A percentile compares a stretch with the other conserved stretches of the same genome.
phyloP scores from a whole-genome alignment of 2,329 filamentous ascomycete species.

The Raffaelea albimanens region DNA sequence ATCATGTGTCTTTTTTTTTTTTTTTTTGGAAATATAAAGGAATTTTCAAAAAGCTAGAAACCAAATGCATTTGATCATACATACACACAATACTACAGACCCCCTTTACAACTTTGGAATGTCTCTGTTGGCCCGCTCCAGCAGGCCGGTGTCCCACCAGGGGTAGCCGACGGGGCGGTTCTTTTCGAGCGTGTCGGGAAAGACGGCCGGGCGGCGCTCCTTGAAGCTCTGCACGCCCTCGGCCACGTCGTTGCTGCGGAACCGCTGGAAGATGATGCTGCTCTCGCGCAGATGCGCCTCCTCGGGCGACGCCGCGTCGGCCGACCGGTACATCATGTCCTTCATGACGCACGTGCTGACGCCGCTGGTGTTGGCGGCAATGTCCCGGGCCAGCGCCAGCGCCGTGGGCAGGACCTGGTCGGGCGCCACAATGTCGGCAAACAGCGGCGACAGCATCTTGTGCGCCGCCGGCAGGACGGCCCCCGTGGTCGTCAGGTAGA shows the following conservation, averaged over 20 bases:
- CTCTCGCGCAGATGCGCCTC: slow-evolving; percentile 63
- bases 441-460: slow-evolving; percentile 48
- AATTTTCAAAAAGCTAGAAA: background rate
- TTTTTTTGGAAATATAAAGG: background rate
- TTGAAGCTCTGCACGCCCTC: slow-evolving; percentile 63
- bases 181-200: slow-evolving; percentile 34
- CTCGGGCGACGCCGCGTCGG: slow-evolving; percentile 48
- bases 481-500: slow-evolving; percentile 60
- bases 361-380: slow-evolving; percentile 55
- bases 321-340: slow-evolving; percentile 55
- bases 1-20: background rate
- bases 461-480: slow-evolving; percentile 44
- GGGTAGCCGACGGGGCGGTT: slow-evolving; percentile 53
- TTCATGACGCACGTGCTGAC: slow-evolving; percentile 59
- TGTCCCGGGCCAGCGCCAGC: slow-evolving; percentile 47
- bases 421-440: slow-evolving; percentile 53
- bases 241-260: slow-evolving; percentile 47
- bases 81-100: too few species aligned
- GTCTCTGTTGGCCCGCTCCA: slow-evolving; percentile 10
- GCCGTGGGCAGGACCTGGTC: slow-evolving; percentile 55
- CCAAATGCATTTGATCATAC: background rate
- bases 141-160: slow-evolving; percentile 54
- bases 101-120: slow-evolving; percentile 7
- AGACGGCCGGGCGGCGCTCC: slow-evolving; percentile 56
- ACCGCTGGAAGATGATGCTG: slow-evolving; percentile 51